Percentiles rank a stretch among this genome's conserved stretches.
Evolutionary conservation across 2,329 filamentous ascomycete genomes (phyloP).

Genomic region (Cadophora sp.): DNA sequence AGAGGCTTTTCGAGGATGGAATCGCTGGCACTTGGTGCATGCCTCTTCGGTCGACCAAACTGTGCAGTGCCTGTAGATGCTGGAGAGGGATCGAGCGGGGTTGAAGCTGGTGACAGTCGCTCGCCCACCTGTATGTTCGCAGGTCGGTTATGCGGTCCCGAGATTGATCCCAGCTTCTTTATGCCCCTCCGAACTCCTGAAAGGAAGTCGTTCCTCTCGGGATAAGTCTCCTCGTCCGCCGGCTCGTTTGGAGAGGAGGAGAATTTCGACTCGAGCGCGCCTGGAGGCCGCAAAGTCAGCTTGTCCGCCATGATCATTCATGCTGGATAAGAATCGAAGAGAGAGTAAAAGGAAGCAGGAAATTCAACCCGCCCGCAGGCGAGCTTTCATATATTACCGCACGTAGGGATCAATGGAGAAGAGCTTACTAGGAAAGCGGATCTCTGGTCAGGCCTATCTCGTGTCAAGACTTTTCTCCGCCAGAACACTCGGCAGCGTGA

Average conservation of each 20-base stretch:
- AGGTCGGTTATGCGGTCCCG: conserved; percentile 35
- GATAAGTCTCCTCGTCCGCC: conserved; percentile 34
- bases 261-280: conserved; percentile 40
- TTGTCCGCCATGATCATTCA: conserved; percentile 43
- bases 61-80: conserved; percentile 27
- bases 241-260: conserved; percentile 34
- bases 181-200: conserved; percentile 42
- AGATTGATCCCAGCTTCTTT: conserved; percentile 43
- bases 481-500: conserved; percentile 30
- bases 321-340: conserved; percentile 31
- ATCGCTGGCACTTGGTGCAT: conserved; percentile 39
- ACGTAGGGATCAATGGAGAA: conserved; percentile 13
- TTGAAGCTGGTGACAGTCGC: conserved; percentile 23
- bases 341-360: conserved; percentile 16
- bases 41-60: conserved; percentile 31
- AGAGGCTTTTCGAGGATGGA: conserved; percentile 43
- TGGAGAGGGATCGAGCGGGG: conserved; percentile 23
- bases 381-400: conserved; percentile 25
- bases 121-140: conserved; percentile 35
- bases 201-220: conserved; percentile 38
- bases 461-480: conserved; percentile 31
- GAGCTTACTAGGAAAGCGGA: conserved; percentile 29
- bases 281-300: conserved; percentile 42
- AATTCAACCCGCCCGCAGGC: conserved; percentile 22
- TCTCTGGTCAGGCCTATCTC: conserved; percentile 27